These are phyloP conservation scores for Ilex paraguariensis DNA, from an alignment of 305 asterid species.

Conservation along the genomic window DNA sequence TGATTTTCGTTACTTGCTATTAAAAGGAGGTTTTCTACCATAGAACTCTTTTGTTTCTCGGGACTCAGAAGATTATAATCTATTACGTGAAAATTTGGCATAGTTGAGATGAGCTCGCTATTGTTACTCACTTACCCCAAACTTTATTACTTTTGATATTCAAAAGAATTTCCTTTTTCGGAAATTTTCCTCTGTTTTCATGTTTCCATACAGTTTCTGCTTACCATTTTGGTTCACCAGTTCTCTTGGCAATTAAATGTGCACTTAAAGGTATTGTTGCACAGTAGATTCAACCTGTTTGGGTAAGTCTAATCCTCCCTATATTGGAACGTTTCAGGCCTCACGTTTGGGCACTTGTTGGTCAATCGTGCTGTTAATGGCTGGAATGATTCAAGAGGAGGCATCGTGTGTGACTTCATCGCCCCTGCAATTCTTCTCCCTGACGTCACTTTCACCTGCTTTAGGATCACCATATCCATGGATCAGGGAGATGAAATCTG, in stretches of 20 bases:
- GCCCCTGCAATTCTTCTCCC: slow-evolving; percentile 43
- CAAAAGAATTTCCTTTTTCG: neutral
- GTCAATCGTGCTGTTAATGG: slow-evolving; percentile 1
- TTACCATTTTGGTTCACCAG: neutral
- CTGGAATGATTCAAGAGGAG: slow-evolving; percentile 44
- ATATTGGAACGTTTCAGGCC: neutral
- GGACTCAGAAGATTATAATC: too few species aligned
- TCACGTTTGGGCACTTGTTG: neutral
- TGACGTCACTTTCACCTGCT: slow-evolving; percentile 45
- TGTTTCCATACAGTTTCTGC: neutral
- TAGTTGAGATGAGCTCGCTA: too few species aligned
- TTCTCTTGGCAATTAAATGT: neutral
- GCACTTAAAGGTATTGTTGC: neutral
- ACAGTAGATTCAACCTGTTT: slow-evolving; percentile 1
- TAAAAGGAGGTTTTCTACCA: neutral
- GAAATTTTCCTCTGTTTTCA: neutral
- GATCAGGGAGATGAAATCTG: slow-evolving; percentile 60
- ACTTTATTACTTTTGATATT: too few species aligned
- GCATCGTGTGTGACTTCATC: slow-evolving; percentile 48
- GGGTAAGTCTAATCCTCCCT: neutral
- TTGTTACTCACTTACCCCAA: too few species aligned
- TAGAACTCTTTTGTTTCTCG: neutral
- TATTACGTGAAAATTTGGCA: too few species aligned
- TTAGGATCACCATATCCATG: slow-evolving; percentile 51
- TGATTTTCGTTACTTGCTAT: too few species aligned